phyloP scores from a whole-genome alignment of 2,329 filamentous ascomycete species.

The Pyrenochaeta sp. region DNA sequence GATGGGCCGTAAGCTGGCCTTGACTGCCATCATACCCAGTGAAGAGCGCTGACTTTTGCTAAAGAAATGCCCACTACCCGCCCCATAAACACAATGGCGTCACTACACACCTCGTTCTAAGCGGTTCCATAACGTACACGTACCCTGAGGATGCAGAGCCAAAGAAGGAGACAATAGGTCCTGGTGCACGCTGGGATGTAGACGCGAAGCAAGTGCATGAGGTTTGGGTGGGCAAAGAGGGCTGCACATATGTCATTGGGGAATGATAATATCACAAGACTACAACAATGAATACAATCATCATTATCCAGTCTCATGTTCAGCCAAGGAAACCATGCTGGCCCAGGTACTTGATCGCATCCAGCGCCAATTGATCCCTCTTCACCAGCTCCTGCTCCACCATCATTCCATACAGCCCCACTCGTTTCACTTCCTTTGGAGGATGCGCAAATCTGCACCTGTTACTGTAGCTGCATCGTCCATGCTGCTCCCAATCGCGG shows the following conservation, averaged over 20 bases:
- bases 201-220: constrained; percentile 71
- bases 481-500: constrained; percentile 31
- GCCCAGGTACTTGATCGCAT: constrained; percentile 58
- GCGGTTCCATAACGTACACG: constrained; percentile 70
- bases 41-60: constrained; percentile 1
- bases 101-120: constrained; percentile 74
- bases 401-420: constrained; percentile 42
- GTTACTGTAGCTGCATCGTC: constrained; percentile 37
- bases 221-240: constrained; percentile 72
- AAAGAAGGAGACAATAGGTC: constrained; percentile 66
- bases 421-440: constrained; percentile 23
- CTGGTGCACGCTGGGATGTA: constrained; percentile 72
- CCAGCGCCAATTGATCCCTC: constrained; percentile 52
- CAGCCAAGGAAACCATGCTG: constrained; percentile 52
- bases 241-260: constrained; percentile 73
- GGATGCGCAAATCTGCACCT: constrained; percentile 40
- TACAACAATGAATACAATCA: background rate
- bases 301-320: background rate
- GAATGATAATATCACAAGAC: constrained; percentile 49
- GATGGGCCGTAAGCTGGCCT: constrained; percentile 67
- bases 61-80: constrained; percentile 71
- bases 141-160: constrained; percentile 68
- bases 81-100: constrained; percentile 71
- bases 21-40: background rate
- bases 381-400: constrained; percentile 57